Percentiles rank a stretch among this genome's conserved stretches.
These are phyloP conservation scores for Onygenales sp. DNA, from an alignment of 2,329 filamentous ascomycete genomes.

Conservation along the genomic window DNA sequence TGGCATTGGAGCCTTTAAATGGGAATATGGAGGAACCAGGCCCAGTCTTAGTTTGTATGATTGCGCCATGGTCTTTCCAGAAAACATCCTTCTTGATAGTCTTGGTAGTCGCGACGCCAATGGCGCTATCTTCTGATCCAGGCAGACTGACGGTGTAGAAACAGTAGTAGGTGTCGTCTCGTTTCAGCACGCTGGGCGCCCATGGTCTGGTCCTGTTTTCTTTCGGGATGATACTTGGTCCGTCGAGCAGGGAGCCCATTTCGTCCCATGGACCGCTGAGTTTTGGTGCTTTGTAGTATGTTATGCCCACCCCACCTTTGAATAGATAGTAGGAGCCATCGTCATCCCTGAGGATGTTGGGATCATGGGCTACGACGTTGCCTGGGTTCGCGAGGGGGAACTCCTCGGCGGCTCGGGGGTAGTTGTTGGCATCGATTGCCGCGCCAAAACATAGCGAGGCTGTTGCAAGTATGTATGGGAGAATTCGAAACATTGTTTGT, in stretches of 20 bases:
- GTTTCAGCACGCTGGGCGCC: conserved; percentile 25
- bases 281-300: conserved; percentile 16
- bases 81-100: conserved; percentile 11
- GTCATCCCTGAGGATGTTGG: conserved; percentile 23
- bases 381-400: not conserved
- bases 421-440: too few relatives aligned
- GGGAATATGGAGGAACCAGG: conserved; percentile 18
- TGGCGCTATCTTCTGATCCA: conserved; percentile 24
- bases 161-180: conserved; percentile 25
- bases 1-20: conserved; percentile 27
- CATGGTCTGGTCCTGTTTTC: conserved; percentile 23
- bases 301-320: conserved; percentile 21
- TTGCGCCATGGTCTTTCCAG: conserved; percentile 28
- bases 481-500: too few relatives aligned
- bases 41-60: conserved; percentile 24
- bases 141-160: conserved; percentile 24
- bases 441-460: not conserved
- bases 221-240: conserved; percentile 20
- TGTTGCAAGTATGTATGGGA: too few relatives aligned
- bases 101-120: conserved; percentile 25
- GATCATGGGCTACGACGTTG: conserved; percentile 18
- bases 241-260: conserved; percentile 22
- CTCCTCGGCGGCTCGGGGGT: not conserved
- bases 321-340: conserved; percentile 24
- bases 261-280: conserved; percentile 25